phyloP scores from a whole-genome alignment of 2,329 filamentous ascomycete genomes.

The Pseudogymnoascus sp. region DNA sequence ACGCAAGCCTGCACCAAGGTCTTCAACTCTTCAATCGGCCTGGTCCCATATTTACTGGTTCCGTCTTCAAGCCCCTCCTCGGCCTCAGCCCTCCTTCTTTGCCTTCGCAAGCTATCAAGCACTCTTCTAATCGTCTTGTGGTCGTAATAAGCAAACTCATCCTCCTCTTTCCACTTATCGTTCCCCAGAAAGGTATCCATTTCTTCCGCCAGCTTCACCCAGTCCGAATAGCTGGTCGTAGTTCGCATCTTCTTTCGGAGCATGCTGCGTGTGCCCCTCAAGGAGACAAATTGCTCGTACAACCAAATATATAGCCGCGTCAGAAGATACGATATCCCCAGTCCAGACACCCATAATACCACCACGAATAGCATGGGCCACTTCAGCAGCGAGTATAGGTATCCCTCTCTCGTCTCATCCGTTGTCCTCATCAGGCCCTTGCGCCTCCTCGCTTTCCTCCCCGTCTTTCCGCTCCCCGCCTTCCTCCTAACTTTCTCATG shows the following conservation, averaged over 20 bases:
- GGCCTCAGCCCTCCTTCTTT: slow-evolving; percentile 44
- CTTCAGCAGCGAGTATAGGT: slow-evolving; percentile 80
- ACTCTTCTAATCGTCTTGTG: slow-evolving; percentile 73
- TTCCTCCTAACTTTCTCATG: slow-evolving; percentile 54
- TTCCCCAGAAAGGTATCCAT: slow-evolving; percentile 78
- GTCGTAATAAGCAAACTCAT: slow-evolving; percentile 81
- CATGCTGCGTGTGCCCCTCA: slow-evolving; percentile 70
- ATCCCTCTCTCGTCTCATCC: slow-evolving; percentile 92
- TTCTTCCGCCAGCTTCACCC: slow-evolving; percentile 70
- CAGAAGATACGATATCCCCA: slow-evolving; percentile 67
- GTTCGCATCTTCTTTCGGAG: slow-evolving; percentile 64
- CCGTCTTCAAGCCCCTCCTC: slow-evolving; percentile 41
- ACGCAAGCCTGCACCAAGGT: slow-evolving; percentile 79
- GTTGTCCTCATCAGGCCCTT: slow-evolving; percentile 49
- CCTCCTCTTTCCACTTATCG: slow-evolving; percentile 68
- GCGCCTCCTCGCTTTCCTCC: slow-evolving; percentile 34
- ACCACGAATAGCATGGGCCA: slow-evolving; percentile 84
- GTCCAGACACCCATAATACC: slow-evolving; percentile 67
- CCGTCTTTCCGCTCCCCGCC: slow-evolving; percentile 30
- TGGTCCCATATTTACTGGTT: slow-evolving; percentile 34
- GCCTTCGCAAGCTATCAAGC: slow-evolving; percentile 63
- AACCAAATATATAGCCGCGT: slow-evolving; percentile 84
- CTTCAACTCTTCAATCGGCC: slow-evolving; percentile 67
- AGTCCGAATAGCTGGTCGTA: slow-evolving; percentile 71
- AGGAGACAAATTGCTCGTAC: slow-evolving; percentile 87